Evolutionary conservation across 805 yeast species (phyloP).

Genomic region (Barnettozyma populi): DNA sequence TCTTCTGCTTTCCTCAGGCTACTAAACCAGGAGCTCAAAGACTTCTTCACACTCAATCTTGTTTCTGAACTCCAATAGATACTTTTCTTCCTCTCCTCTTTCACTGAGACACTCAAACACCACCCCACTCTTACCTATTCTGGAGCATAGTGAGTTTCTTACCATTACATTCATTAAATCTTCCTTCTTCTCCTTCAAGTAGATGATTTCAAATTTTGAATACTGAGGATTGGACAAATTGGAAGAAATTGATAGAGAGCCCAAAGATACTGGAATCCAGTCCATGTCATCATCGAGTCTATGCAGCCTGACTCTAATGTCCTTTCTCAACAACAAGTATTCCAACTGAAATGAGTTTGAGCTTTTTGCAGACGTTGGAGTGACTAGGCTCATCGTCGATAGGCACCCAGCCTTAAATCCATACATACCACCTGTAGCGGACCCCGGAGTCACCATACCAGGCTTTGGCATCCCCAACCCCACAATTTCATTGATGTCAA

Average conservation of each 20-base stretch:
- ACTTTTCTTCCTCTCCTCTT: slow-evolving; percentile 14
- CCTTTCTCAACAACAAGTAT: slow-evolving; percentile 16
- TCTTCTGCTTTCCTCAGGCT: background rate
- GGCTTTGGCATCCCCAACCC: slow-evolving; percentile 4
- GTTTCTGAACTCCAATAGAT: slow-evolving; percentile 23
- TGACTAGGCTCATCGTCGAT: slow-evolving; percentile 13
- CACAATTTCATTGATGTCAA: slow-evolving; percentile 5
- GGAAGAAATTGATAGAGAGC: slow-evolving; percentile 17
- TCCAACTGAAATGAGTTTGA: slow-evolving; percentile 8
- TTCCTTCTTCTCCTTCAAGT: slow-evolving; percentile 2
- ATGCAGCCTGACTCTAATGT: slow-evolving; percentile 22
- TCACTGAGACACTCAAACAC: slow-evolving; percentile 16
- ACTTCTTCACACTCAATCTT: slow-evolving; percentile 17
- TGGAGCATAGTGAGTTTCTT: slow-evolving; percentile 14
- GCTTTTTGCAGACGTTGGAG: slow-evolving; percentile 3
- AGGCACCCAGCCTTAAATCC: slow-evolving; percentile 1
- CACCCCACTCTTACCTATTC: slow-evolving; percentile 23
- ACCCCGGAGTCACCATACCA: slow-evolving; percentile 5
- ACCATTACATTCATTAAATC: slow-evolving; percentile 9
- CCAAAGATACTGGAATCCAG: slow-evolving; percentile 24
- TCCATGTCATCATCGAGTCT: slow-evolving; percentile 20
- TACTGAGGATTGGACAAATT: slow-evolving; percentile 18
- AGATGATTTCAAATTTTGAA: slow-evolving; percentile 16
- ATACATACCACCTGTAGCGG: background rate
- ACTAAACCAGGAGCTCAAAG: slow-evolving; percentile 14